phyloP scores from a whole-genome alignment of 2,329 filamentous ascomycete species.

The Aspergillus phoenicis region DNA sequence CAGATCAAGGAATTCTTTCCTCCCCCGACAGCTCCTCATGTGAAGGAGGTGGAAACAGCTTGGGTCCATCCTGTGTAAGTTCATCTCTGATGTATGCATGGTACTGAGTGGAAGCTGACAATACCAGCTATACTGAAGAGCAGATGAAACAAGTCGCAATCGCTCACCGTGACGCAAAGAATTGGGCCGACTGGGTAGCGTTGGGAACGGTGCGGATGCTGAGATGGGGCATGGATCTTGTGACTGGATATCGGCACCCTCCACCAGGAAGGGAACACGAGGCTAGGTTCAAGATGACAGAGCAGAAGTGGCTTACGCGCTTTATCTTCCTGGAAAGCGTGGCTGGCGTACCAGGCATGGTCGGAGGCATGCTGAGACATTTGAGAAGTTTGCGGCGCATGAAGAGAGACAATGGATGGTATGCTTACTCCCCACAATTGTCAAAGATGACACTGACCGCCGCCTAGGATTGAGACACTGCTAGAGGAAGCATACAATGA shows the following conservation, averaged over 20 bases:
- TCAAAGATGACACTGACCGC: not conserved
- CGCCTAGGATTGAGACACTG: conserved; percentile 77
- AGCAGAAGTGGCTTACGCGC: conserved; percentile 84
- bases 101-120: conserved; percentile 18
- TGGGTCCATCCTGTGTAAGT: conserved; percentile 67
- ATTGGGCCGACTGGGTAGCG: conserved; percentile 75
- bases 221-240: conserved; percentile 78
- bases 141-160: conserved; percentile 76
- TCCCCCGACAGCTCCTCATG: conserved; percentile 57
- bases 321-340: conserved; percentile 95
- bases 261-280: conserved; percentile 46
- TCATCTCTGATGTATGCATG: not conserved
- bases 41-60: conserved; percentile 64
- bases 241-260: conserved; percentile 78
- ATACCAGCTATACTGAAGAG: conserved; percentile 65
- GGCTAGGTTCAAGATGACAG: conserved; percentile 70
- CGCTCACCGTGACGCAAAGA: conserved; percentile 74
- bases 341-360: conserved; percentile 95
- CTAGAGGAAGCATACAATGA: conserved; percentile 92
- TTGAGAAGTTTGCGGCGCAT: conserved; percentile 79
- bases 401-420: conserved; percentile 91
- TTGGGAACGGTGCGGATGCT: conserved; percentile 74
- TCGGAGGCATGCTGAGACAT: conserved; percentile 91
- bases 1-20: conserved; percentile 61
- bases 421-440: conserved; percentile 16